phyloP scores from a whole-genome alignment of 805 yeast species.

The Starmerella powellii region DNA sequence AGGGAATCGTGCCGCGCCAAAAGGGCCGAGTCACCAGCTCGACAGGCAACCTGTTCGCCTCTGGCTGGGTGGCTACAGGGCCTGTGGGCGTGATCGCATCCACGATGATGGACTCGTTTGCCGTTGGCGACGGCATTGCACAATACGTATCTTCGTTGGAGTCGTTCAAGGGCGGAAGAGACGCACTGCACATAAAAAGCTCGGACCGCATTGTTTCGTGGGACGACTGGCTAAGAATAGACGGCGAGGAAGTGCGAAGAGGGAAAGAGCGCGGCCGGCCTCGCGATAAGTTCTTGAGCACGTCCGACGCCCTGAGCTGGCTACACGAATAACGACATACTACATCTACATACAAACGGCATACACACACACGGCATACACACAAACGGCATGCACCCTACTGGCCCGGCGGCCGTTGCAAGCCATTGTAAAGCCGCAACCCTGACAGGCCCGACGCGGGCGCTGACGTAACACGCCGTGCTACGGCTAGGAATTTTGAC shows the following conservation, averaged over 20 bases:
- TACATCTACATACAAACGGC: too few relatives aligned
- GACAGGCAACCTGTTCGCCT: slow-evolving; percentile 45
- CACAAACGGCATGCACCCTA: too few relatives aligned
- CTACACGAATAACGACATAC: background rate
- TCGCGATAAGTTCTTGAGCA: slow-evolving; percentile 44
- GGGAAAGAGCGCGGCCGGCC: slow-evolving; percentile 43
- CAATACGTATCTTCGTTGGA: slow-evolving; percentile 27
- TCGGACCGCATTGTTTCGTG: slow-evolving; percentile 36
- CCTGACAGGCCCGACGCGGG: too few relatives aligned
- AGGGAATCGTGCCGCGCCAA: slow-evolving; percentile 27
- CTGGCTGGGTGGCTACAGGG: slow-evolving; percentile 87
- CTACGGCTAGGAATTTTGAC: background rate
- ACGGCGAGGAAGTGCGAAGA: slow-evolving; percentile 38
- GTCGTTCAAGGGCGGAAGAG: slow-evolving; percentile 21
- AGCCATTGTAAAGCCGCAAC: too few relatives aligned
- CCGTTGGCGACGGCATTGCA: slow-evolving; percentile 54
- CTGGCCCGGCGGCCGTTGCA: too few relatives aligned
- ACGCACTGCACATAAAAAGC: background rate
- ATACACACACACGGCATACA: too few relatives aligned
- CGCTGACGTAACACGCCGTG: background rate
- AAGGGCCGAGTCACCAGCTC: slow-evolving; percentile 14
- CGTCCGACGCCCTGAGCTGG: slow-evolving; percentile 37
- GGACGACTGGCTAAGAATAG: slow-evolving; percentile 55
- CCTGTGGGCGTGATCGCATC: slow-evolving; percentile 84
- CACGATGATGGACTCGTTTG: slow-evolving; percentile 74